Base-by-base conservation (phyloP, 75 land plant species). In the Larix kaempferi region DNA sequence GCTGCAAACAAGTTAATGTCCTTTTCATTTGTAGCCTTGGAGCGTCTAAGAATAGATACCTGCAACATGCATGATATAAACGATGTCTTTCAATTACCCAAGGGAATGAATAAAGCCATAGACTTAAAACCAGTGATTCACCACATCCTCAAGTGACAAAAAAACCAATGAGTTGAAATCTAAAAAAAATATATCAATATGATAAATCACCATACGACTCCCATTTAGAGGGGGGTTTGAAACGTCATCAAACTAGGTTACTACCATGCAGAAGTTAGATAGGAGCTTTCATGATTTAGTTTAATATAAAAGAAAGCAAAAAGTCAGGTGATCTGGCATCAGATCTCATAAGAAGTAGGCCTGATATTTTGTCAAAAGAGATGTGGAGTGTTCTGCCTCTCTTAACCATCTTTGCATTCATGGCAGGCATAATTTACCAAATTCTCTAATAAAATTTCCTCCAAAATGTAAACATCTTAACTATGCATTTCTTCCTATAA, bases 21-120 rank as follows among this genome's bases (percentile, higher is more conserved):
- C 52, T 35, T 35, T 67, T 39, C 72, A 39, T 67, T 67, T 37
- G 49, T 22, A 67, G 44, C 8, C 21, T 39, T 67, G 52, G 72
- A 21, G 10, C 72, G 72, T 67, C 72, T 67, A 39, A 67, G 72
- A 39, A 67, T 39, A 39, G 72, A 67, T 19, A 44, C 72, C 72
- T 67, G 49, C 49, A 67, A 39, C 41, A 67, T 67, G n/a, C 49
- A 44, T 44, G 49, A 44, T 44, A 44, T 6, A 7, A 8, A 44
- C 49, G 10, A 44, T 7, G 49, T 44, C 49, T 6, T 6, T 44
- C 49, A 44, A 44, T 44, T 44, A 37, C 29, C 52, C 71, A 39
- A 16, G 23, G 14, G 21, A 67, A 37, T n/a, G 12, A 67, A 37
- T 37, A 67, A 35, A 17, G 8, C 6, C 11, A 4, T n/a, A 64